Conservation (phyloP, 2,329 filamentous ascomycete genomes). For the Botrytis medusae region DNA sequence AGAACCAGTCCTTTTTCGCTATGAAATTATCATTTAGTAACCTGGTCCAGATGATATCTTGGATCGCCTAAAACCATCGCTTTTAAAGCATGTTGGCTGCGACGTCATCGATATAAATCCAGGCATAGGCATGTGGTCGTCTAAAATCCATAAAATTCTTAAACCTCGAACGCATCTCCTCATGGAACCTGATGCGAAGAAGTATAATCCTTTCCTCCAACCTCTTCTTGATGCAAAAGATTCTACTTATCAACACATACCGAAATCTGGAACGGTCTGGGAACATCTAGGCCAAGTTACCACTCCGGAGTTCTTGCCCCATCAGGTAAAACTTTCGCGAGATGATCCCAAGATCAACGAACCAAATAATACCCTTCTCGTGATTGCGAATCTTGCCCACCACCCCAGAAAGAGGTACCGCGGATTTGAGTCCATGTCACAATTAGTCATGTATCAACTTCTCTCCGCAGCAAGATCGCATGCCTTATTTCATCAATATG, state of each 20-base stretch:
- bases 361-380: constrained; percentile 71
- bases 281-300: constrained; percentile 58
- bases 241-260: constrained; percentile 50
- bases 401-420: constrained; percentile 52
- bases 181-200: constrained; percentile 65
- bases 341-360: constrained; percentile 43
- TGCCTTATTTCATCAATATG: constrained; percentile 69
- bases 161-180: constrained; percentile 81
- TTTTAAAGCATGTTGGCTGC: constrained; percentile 71
- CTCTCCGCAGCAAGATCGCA: constrained; percentile 57
- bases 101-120: constrained; percentile 88
- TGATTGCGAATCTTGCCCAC: constrained; percentile 66
- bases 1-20: not conserved
- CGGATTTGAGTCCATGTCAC: constrained; percentile 55
- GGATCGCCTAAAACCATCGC: constrained; percentile 64
- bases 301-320: constrained; percentile 50
- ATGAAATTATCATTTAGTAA: not conserved
- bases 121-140: constrained; percentile 75
- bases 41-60: constrained; percentile 44
- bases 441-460: constrained; percentile 62
- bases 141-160: constrained; percentile 70
- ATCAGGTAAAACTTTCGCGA: constrained; percentile 48
- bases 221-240: constrained; percentile 53
- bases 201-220: constrained; percentile 62
- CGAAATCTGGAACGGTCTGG: constrained; percentile 60